These are phyloP conservation scores for Hygrocybe coccinea DNA, from an alignment of 768 basidiomycete species.

Conservation along the genomic window DNA sequence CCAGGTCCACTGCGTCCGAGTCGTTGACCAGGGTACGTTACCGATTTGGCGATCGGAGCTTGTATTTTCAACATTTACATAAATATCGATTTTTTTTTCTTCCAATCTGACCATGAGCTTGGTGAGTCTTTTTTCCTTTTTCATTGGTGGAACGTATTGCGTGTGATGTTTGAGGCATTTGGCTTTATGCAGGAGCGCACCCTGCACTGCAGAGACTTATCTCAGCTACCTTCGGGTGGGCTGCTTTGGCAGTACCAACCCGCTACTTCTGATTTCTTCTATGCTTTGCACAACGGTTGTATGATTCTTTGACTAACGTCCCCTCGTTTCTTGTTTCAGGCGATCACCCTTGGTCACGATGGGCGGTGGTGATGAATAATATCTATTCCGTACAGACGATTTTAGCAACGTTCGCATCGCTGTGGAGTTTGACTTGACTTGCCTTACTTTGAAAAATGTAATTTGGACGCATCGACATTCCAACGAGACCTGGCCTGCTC, in stretches of 20 bases:
- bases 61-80: too few species aligned
- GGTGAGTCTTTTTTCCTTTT: neutral
- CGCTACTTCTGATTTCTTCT: constrained; percentile 37
- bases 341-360: neutral
- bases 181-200: constrained; percentile 70
- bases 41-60: constrained; percentile 3
- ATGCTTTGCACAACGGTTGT: constrained; percentile 3
- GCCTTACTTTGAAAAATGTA: too few species aligned
- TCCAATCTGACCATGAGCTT: neutral
- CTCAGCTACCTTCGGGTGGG: constrained; percentile 86
- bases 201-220: constrained; percentile 79
- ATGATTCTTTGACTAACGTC: constrained; percentile 4
- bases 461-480: too few species aligned
- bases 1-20: too few species aligned
- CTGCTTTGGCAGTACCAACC: constrained; percentile 42
- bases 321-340: neutral
- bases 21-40: too few species aligned
- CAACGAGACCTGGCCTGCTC: too few species aligned
- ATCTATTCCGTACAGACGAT: too few species aligned
- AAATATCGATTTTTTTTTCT: constrained; percentile 5
- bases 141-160: too few species aligned
- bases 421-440: too few species aligned
- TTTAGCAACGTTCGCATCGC: too few species aligned
- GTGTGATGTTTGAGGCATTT: constrained; percentile 92
- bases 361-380: neutral